Percentiles rank a stretch among this genome's conserved stretches.
These are phyloP conservation scores for Lentinula novae-zelandiae DNA, from an alignment of 1,284 basidiomycete species.

Conservation along the genomic window DNA sequence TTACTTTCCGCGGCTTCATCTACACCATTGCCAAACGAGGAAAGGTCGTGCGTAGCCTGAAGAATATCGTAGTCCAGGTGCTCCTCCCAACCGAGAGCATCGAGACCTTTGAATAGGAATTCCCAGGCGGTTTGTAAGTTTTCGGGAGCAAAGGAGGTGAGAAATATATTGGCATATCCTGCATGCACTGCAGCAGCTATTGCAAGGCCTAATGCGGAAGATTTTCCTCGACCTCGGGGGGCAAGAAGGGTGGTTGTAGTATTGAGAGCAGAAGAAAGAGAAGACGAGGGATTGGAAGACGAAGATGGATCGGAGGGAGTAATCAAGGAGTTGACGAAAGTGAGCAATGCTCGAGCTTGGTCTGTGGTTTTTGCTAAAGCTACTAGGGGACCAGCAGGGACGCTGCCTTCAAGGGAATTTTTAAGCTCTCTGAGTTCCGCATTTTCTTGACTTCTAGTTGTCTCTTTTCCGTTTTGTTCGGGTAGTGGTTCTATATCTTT, in stretches of 20 bases:
- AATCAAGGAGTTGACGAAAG: conserved; percentile 85
- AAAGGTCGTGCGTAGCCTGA: conserved; percentile 73
- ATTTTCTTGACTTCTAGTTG: conserved; percentile 48
- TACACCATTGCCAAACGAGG: neutral
- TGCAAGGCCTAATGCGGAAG: conserved; percentile 91
- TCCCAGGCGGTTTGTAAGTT: conserved; percentile 98
- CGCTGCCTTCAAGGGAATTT: conserved; percentile 77
- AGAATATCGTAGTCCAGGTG: conserved; percentile 97
- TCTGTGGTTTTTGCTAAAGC: conserved; percentile 93
- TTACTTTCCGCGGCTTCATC: conserved; percentile 3
- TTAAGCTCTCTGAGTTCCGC: conserved; percentile 81
- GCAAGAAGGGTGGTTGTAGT: conserved; percentile 96
- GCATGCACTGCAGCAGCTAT: conserved; percentile 92
- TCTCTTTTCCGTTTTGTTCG: conserved; percentile 43
- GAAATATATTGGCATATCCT: conserved; percentile 98
- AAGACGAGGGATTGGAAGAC: conserved; percentile 4
- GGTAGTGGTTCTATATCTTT: conserved; percentile 78
- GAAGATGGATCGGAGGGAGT: neutral
- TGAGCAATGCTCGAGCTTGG: conserved; percentile 89
- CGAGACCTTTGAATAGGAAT: conserved; percentile 97
- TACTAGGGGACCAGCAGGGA: conserved; percentile 87
- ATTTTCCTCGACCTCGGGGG: conserved; percentile 94
- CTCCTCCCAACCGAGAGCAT: conserved; percentile 94
- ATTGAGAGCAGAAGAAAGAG: conserved; percentile 84
- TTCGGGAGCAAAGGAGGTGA: conserved; percentile 96